Percentiles rank a stretch among this genome's conserved stretches.
Evolutionary conservation across 1,284 basidiomycete species (phyloP).

Genomic region (Pisolithus thermaeus): DNA sequence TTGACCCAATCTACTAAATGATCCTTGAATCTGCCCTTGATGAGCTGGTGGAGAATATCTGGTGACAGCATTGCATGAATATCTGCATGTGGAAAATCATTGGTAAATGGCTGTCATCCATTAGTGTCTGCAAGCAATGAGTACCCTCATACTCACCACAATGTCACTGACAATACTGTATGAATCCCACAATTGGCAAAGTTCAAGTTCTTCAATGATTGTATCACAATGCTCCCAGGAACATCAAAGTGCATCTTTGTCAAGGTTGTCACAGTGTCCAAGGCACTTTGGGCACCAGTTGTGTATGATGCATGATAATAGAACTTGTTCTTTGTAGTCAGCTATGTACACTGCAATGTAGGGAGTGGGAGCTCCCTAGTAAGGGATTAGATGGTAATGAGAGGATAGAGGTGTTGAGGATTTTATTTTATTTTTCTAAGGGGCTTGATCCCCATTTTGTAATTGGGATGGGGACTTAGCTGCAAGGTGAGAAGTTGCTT

Average conservation of each 20-base stretch:
- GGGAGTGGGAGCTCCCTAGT: too few species aligned
- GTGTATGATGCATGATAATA: conserved; percentile 3
- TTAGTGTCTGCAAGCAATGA: neutral
- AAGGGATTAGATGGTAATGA: too few species aligned
- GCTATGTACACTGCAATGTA: conserved; percentile 8
- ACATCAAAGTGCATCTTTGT: neutral
- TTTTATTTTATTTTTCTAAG: too few species aligned
- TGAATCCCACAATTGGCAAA: neutral
- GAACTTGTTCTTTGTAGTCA: conserved; percentile 9
- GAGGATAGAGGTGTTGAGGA: too few species aligned
- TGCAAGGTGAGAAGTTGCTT: too few species aligned
- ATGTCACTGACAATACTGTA: conserved; percentile 5
- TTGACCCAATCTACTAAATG: conserved; percentile 2
- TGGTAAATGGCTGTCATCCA: conserved; percentile 8
- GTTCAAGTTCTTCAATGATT: neutral
- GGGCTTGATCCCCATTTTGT: too few species aligned
- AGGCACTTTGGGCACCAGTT: conserved; percentile 7
- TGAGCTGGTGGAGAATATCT: too few species aligned
- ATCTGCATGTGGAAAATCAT: neutral
- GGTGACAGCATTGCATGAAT: too few species aligned
- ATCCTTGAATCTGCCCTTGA: neutral
- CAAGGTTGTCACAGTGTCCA: neutral
- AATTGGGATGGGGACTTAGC: too few species aligned
- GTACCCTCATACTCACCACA: conserved; percentile 2
- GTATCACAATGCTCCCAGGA: conserved; percentile 2